phyloP scores from a whole-genome alignment of 352 stramenopile genomes.

The Aphanomyces cochlioides region DNA sequence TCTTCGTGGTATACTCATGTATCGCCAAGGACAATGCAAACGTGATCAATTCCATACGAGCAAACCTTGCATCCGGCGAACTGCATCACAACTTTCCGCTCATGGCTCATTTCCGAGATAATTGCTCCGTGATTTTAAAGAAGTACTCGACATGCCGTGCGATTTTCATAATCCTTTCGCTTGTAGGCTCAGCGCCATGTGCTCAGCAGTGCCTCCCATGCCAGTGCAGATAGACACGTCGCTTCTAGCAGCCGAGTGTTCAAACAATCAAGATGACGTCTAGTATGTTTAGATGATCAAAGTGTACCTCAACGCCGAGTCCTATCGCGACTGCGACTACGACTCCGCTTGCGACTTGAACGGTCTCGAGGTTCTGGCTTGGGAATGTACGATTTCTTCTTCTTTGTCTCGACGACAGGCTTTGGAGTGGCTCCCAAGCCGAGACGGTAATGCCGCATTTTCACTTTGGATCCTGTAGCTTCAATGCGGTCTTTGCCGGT shows the following conservation, averaged over 20 bases:
- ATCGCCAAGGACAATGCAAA: constrained; percentile 55
- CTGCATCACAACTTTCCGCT: constrained; percentile 46
- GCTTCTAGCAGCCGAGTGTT: constrained; percentile 38
- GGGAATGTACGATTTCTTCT: constrained; percentile 35
- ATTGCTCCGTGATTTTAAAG: constrained; percentile 53
- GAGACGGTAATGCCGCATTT: constrained; percentile 88
- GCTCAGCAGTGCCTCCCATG: constrained; percentile 58
- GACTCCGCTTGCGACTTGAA: constrained; percentile 33
- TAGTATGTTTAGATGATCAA: neutral
- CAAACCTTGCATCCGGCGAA: constrained; percentile 62
- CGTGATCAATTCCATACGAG: constrained; percentile 59
- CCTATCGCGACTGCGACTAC: constrained; percentile 41
- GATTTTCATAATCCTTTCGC: neutral
- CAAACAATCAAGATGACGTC: constrained; percentile 51
- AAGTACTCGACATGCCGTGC: constrained; percentile 37
- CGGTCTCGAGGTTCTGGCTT: constrained; percentile 30
- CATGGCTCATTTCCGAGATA: constrained; percentile 67
- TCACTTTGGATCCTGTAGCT: constrained; percentile 37
- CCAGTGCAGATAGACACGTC: constrained; percentile 67
- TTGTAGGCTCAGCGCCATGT: constrained; percentile 52
- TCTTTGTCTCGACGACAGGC: constrained; percentile 43
- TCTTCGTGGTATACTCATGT: neutral
- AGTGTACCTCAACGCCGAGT: constrained; percentile 7
- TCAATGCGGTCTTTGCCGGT: constrained; percentile 54
- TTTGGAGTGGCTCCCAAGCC: constrained; percentile 88